These are phyloP conservation scores for Alternaria ethzedia DNA, from an alignment of 2,329 filamentous ascomycete genomes.

Conservation along the genomic window DNA sequence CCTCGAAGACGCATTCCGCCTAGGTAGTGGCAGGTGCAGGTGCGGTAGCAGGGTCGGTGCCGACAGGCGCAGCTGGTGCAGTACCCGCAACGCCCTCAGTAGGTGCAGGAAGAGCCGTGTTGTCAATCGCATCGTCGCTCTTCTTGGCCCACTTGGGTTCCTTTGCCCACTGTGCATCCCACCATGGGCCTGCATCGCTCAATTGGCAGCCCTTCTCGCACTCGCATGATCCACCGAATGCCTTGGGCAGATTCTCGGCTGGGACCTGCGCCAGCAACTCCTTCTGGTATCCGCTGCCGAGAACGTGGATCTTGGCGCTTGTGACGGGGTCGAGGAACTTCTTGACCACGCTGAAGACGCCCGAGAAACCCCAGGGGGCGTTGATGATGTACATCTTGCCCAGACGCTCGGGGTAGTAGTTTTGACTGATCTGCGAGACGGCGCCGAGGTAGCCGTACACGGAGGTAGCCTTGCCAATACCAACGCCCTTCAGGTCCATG, in stretches of 20 bases:
- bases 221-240: conserved; percentile 82
- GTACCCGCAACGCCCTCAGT: conserved; percentile 28
- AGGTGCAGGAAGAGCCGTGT: conserved; percentile 38
- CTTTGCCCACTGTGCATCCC: conserved; percentile 70
- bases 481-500: conserved; percentile 96
- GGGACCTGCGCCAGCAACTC: conserved; percentile 86
- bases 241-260: conserved; percentile 84
- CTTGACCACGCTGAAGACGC: conserved; percentile 86
- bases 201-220: conserved; percentile 84
- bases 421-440: conserved; percentile 89
- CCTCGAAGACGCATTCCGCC: neutral
- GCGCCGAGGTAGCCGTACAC: conserved; percentile 89
- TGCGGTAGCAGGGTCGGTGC: conserved; percentile 18
- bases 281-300: conserved; percentile 80
- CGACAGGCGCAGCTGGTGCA: conserved; percentile 25
- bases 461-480: conserved; percentile 77
- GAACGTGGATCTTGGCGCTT: conserved; percentile 91
- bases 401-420: conserved; percentile 98
- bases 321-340: conserved; percentile 96
- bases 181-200: conserved; percentile 92
- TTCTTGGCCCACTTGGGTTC: conserved; percentile 60
- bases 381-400: conserved; percentile 98
- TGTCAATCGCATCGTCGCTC: conserved; percentile 38
- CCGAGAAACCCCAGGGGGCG: conserved; percentile 92
- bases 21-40: conserved; percentile 49